These are phyloP conservation scores for Pseudogymnoascus sp. DNA, from an alignment of 2,329 filamentous ascomycete genomes.

Conservation along the genomic window DNA sequence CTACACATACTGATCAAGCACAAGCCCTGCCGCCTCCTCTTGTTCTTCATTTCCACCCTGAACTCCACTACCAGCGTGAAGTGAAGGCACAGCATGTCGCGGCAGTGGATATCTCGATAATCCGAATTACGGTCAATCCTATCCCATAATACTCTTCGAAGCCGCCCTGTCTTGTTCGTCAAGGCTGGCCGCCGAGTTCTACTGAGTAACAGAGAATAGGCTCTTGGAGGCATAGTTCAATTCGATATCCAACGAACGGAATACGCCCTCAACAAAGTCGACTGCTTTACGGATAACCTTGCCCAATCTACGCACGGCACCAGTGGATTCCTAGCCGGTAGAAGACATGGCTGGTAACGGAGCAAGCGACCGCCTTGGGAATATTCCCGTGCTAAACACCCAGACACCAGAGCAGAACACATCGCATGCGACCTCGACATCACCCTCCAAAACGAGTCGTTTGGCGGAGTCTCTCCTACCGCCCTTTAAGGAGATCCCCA, in stretches of 20 bases:
- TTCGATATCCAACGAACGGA: neutral
- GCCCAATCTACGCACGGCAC: neutral
- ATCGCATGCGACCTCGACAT: neutral
- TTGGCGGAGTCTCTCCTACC: neutral
- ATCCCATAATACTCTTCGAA: neutral
- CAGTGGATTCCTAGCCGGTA: neutral
- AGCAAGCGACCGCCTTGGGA: neutral
- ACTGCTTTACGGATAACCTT: neutral
- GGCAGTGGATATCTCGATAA: conserved; percentile 1
- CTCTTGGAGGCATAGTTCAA: neutral
- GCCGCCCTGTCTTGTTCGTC: neutral
- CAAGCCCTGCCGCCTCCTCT: neutral
- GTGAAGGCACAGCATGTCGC: conserved; percentile 1
- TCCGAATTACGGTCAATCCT: neutral
- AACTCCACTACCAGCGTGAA: neutral
- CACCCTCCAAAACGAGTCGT: neutral
- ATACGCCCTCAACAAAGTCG: neutral
- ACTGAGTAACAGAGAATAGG: neutral
- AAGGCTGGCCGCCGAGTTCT: neutral
- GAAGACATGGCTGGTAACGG: neutral
- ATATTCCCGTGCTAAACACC: neutral
- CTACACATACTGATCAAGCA: neutral
- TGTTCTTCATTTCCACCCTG: neutral
- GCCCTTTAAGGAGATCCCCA: neutral
- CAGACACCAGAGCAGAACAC: conserved; percentile 4